Percentiles rank a stretch among this genome's conserved stretches.
phyloP scores from a whole-genome alignment of 1,139 yeast species.

The Diutina catenulata region DNA sequence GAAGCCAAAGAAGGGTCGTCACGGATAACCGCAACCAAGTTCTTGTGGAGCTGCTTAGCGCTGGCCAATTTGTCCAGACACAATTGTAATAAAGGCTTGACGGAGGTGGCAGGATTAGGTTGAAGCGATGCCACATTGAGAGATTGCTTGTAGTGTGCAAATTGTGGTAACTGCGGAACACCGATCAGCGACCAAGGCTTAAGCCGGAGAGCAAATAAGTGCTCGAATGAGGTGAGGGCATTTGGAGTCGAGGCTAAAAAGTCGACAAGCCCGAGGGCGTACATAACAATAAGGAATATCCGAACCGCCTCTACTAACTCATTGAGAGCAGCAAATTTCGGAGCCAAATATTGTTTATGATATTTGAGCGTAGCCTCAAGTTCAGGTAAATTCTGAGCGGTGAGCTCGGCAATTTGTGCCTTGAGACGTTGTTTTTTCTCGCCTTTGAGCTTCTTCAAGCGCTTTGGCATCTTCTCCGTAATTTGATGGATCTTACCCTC shows the following conservation, averaged over 20 bases:
- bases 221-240: constrained; percentile 32
- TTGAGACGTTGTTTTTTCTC: constrained; percentile 15
- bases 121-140: no score
- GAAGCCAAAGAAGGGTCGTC: no score
- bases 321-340: not conserved
- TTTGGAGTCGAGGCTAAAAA: constrained; percentile 15
- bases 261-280: constrained; percentile 11
- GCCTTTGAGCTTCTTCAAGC: constrained; percentile 19
- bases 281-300: constrained; percentile 14
- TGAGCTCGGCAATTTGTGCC: constrained; percentile 12
- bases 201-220: constrained; percentile 57
- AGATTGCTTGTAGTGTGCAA: constrained; percentile 18
- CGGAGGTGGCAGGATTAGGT: no score
- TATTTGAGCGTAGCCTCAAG: constrained; percentile 6
- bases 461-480: constrained; percentile 4
- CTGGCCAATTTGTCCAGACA: no score
- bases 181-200: constrained; percentile 81
- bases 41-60: no score
- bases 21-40: no score
- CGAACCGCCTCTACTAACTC: constrained; percentile 19
- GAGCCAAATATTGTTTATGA: not conserved
- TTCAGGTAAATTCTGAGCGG: constrained; percentile 10
- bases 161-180: constrained; percentile 55
- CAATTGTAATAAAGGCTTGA: no score
- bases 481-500: constrained; percentile 12